phyloP scores from a whole-genome alignment of 805 yeast species.

The Cyberlindnera amylophila region DNA sequence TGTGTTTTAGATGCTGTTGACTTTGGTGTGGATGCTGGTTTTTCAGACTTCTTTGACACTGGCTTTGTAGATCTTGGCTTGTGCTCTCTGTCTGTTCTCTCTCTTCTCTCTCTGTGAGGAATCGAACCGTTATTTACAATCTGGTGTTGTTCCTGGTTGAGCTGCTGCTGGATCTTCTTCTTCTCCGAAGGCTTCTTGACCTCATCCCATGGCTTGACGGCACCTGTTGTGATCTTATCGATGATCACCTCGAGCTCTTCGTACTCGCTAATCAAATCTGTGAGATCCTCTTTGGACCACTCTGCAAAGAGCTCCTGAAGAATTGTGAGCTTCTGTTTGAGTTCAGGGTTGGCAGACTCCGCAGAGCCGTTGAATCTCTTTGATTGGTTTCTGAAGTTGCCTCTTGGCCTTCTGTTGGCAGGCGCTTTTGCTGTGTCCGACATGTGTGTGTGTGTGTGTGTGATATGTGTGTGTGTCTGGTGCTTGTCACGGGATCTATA shows the following conservation, averaged over 20 bases:
- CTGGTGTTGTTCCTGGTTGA: constrained; percentile 17
- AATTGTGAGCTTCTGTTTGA: constrained; percentile 43
- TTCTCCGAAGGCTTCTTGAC: constrained; percentile 66
- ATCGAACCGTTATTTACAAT: constrained; percentile 22
- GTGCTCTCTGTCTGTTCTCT: constrained; percentile 12
- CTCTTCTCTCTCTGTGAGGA: constrained; percentile 15
- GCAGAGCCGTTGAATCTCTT: constrained; percentile 32
- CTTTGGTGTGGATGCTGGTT: constrained; percentile 13
- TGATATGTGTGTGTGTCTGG: constrained; percentile 1
- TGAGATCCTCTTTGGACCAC: constrained; percentile 86
- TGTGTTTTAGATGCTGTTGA: constrained; percentile 6
- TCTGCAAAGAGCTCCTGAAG: constrained; percentile 88
- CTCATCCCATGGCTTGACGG: constrained; percentile 91
- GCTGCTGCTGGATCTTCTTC: constrained; percentile 38
- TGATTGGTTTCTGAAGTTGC: constrained; percentile 41
- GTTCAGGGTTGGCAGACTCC: constrained; percentile 27
- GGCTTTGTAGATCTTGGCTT: constrained; percentile 23
- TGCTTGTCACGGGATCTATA: background rate
- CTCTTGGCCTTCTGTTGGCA: constrained; percentile 26
- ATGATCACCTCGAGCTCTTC: constrained; percentile 76
- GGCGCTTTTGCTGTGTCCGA: constrained; percentile 18
- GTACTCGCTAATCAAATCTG: constrained; percentile 70
- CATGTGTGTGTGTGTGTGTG: constrained; percentile 15
- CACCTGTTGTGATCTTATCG: constrained; percentile 85
- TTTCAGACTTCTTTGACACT: constrained; percentile 16